Conservation (phyloP, 2,329 filamentous ascomycete genomes). For the Sporothrix sp. region DNA sequence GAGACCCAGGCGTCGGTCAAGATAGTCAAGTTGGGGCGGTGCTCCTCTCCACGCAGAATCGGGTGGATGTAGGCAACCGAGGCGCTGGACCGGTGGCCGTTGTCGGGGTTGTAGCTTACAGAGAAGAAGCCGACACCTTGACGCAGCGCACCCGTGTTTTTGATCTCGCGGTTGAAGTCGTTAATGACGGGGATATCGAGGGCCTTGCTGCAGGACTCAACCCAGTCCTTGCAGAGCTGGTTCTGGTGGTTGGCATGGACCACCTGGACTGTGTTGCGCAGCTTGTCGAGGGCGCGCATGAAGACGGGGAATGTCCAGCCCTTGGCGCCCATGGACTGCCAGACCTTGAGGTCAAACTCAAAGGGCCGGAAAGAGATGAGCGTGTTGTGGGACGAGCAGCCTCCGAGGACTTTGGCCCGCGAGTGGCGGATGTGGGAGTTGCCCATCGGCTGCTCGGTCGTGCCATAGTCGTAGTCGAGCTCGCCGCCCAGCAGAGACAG, state of each 20-base stretch:
- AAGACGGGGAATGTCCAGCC: slow-evolving; percentile 84
- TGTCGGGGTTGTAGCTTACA: slow-evolving; percentile 83
- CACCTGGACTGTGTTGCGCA: slow-evolving; percentile 83
- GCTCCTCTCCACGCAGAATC: slow-evolving; percentile 73
- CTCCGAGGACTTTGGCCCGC: slow-evolving; percentile 82
- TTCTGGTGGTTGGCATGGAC: slow-evolving; percentile 79
- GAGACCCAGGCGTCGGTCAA: slow-evolving; percentile 83
- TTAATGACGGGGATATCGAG: slow-evolving; percentile 71
- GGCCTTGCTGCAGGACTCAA: slow-evolving; percentile 67
- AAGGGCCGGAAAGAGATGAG: slow-evolving; percentile 89
- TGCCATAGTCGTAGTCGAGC: slow-evolving; percentile 85
- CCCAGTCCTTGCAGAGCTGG: slow-evolving; percentile 86
- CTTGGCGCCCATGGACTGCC: slow-evolving; percentile 70
- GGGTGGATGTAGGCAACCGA: slow-evolving; percentile 91
- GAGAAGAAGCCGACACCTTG: slow-evolving; percentile 83
- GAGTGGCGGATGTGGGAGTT: slow-evolving; percentile 91
- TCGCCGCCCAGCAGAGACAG: slow-evolving; percentile 74
- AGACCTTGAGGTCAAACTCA: slow-evolving; percentile 76
- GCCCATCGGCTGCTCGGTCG: slow-evolving; percentile 76
- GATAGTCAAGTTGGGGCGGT: slow-evolving; percentile 72
- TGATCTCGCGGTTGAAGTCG: slow-evolving; percentile 83
- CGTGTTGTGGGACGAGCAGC: slow-evolving; percentile 90
- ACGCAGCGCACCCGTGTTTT: slow-evolving; percentile 58
- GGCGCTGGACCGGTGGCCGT: slow-evolving; percentile 73
- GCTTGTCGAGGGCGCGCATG: slow-evolving; percentile 69